These are phyloP conservation scores for Gossypium laxum DNA, from an alignment of 441 rosid genomes.

Conservation along the genomic window DNA sequence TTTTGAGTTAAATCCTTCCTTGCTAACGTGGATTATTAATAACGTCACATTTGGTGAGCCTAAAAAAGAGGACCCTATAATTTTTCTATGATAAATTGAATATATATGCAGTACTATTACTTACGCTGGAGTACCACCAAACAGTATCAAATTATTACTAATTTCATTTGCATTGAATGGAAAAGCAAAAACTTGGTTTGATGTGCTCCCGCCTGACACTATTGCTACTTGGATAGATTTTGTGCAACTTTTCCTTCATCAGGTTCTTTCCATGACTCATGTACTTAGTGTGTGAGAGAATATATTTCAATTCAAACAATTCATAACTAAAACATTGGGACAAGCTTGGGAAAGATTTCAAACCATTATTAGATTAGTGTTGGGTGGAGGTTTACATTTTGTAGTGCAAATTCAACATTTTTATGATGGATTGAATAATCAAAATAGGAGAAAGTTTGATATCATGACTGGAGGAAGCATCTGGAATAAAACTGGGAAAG, in stretches of 20 bases:
- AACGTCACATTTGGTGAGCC: neutral
- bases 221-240: neutral
- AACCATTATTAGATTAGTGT: neutral
- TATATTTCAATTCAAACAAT: neutral
- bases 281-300: neutral
- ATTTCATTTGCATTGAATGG: neutral
- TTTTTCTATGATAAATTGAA: neutral
- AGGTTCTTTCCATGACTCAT: neutral
- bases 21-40: neutral
- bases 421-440: neutral
- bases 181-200: neutral
- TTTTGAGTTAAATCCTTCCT: neutral
- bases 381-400: neutral
- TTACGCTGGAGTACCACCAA: neutral
- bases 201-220: neutral
- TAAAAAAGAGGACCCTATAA: neutral
- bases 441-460: neutral
- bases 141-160: neutral
- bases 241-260: neutral
- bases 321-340: neutral
- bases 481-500: neutral
- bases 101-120: neutral
- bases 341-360: neutral
- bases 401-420: neutral
- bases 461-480: neutral